Percentiles rank a stretch among this genome's conserved stretches.
phyloP scores from a whole-genome alignment of 352 stramenopile species.

The Thraustochytrium striatum region DNA sequence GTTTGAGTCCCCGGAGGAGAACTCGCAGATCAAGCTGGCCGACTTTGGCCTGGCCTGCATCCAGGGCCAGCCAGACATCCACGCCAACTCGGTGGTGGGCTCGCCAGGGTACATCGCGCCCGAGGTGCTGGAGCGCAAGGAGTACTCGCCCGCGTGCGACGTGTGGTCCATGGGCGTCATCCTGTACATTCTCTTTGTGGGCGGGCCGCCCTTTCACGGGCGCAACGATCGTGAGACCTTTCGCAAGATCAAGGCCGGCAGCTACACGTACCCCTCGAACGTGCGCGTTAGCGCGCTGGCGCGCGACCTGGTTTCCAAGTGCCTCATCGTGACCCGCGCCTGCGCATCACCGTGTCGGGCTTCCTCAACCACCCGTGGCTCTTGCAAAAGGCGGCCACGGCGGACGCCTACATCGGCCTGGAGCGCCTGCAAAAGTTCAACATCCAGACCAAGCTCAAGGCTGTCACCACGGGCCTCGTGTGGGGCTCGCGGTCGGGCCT shows the following conservation, averaged over 20 bases:
- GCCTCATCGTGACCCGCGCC: slow-evolving; percentile 74
- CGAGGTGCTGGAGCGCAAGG: slow-evolving; percentile 53
- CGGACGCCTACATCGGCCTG: slow-evolving; percentile 12
- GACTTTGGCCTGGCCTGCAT: slow-evolving; percentile 86
- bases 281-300: slow-evolving; percentile 49
- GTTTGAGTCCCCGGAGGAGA: slow-evolving; percentile 44
- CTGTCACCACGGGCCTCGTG: slow-evolving; percentile 15
- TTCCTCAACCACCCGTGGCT: slow-evolving; percentile 86
- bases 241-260: slow-evolving; percentile 72
- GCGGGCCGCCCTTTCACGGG: slow-evolving; percentile 54
- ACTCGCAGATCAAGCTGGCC: slow-evolving; percentile 70
- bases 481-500: slow-evolving; percentile 11
- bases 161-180: slow-evolving; percentile 59
- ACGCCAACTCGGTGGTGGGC: slow-evolving; percentile 65
- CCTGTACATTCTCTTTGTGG: slow-evolving; percentile 57
- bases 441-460: slow-evolving; percentile 30
- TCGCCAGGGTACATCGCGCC: slow-evolving; percentile 58
- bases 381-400: slow-evolving; percentile 16
- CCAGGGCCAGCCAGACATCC: slow-evolving; percentile 84
- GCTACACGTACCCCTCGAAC: slow-evolving; percentile 69
- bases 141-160: slow-evolving; percentile 55
- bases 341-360: slow-evolving; percentile 73
- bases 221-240: slow-evolving; percentile 63
- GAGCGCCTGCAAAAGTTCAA: slow-evolving; percentile 33
- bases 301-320: slow-evolving; percentile 70